Evolutionary conservation across 1,139 yeast species (phyloP), one percentile per base, ranked within the genome.

Genomic region (Kodamaea alishanica): DNA sequence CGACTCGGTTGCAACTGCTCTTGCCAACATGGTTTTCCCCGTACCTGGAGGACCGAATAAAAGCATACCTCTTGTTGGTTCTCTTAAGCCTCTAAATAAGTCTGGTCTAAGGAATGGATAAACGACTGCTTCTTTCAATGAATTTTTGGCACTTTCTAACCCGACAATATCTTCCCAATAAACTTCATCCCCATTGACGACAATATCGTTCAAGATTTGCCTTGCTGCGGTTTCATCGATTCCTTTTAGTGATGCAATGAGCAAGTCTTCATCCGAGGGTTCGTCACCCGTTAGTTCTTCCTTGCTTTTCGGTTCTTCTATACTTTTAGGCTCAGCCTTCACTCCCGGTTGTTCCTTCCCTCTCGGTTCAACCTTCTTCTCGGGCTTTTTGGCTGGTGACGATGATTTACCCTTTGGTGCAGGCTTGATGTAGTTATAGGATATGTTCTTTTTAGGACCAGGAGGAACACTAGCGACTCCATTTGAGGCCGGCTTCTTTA

Each of bases 41-140:
- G 98, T 92, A 12, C 98, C 98, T 0, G 98, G 98, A 1, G 98
- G 98, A 0, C 98, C 98, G 67, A 92, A 92, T 26, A 92, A 65
- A 24, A 92, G 67, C 96, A 92, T 90, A 6, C 98, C 98, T 48
- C 96, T 69, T 0, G 96, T 95, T 1, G 98, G 98, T 60, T 92
- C 97, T 49, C 98, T 72, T 42, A 92, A 67, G 0, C 98, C 98
- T 36, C 81, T 77, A 55, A 92, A 92, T 45, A 92, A 67, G 61
- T 92, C 98, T 0, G 98, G 98, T 35, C 97, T 73, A 48, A 92
- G 67, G 58, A 92, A 90, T 26, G 98, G 98, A 60, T 92, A 90
- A 11, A 92, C 97, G 5, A 92, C 98, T 0, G 98, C 92, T 57
- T 92, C 98, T 56, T 92, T 92, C 41, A 92, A 70, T 0, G 97